Conservation (phyloP, 768 basidiomycete species). For the Podaxis carcinomalis region DNA sequence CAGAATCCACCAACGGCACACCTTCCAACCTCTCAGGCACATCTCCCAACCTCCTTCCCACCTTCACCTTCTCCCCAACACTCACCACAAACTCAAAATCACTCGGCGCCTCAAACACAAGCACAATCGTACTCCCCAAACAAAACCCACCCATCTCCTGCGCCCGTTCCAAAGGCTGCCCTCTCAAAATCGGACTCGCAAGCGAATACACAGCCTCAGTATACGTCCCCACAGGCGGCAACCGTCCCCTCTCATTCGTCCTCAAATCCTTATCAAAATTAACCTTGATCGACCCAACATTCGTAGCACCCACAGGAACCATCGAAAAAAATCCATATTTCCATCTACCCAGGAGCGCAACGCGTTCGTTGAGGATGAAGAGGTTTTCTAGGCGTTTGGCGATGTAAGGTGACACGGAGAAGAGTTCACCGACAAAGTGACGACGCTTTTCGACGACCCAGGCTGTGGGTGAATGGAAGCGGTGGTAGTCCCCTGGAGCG, state of each 20-base stretch:
- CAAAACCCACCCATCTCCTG: slow-evolving; percentile 99
- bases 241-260: slow-evolving; percentile 77
- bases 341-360: slow-evolving; percentile 93
- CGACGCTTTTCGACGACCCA: slow-evolving; percentile 97
- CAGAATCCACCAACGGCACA: slow-evolving; percentile 14
- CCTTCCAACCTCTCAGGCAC: slow-evolving; percentile 26
- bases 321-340: slow-evolving; percentile 94
- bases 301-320: slow-evolving; percentile 98
- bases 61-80: slow-evolving; percentile 80
- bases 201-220: slow-evolving; percentile 87
- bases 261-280: slow-evolving; percentile 92
- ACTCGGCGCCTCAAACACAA: slow-evolving; percentile 92
- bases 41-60: slow-evolving; percentile 80
- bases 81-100: slow-evolving; percentile 75
- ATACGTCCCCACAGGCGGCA: slow-evolving; percentile 80
- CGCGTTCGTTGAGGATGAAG: slow-evolving; percentile 98
- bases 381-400: slow-evolving; percentile 87
- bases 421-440: slow-evolving; percentile 95
- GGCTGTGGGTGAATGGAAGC: slow-evolving; percentile 92
- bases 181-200: slow-evolving; percentile 78
- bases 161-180: slow-evolving; percentile 82
- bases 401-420: slow-evolving; percentile 95
- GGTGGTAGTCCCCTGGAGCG: slow-evolving; percentile 97
- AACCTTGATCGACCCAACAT: slow-evolving; percentile 93
- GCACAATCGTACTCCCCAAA: slow-evolving; percentile 91